These are phyloP conservation scores for Ceriops tagal DNA, from an alignment of 345 rosid species.

Conservation along the genomic window DNA sequence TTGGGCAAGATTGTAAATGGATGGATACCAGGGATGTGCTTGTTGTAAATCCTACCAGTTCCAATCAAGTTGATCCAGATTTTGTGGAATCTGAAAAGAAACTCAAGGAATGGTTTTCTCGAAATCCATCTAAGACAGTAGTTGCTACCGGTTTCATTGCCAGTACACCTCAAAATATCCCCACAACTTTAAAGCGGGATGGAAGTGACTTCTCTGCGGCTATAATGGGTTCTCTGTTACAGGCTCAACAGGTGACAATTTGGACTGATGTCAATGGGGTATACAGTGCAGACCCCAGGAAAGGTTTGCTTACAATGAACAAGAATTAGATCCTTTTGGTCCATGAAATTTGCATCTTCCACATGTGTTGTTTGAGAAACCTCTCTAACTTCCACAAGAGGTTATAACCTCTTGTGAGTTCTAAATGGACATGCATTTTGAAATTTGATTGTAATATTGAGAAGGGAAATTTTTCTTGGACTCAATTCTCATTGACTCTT, in stretches of 20 bases:
- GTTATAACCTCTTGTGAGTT: slow-evolving; percentile 1
- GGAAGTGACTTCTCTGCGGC: slow-evolving; percentile 99
- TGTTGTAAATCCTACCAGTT: slow-evolving; percentile 79
- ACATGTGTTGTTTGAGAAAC: not conserved
- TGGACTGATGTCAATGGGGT: slow-evolving; percentile 99
- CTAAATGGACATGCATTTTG: slow-evolving; percentile 9
- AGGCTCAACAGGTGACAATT: slow-evolving; percentile 83
- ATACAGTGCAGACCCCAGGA: slow-evolving; percentile 96
- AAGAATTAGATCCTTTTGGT: not conserved
- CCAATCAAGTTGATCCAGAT: slow-evolving; percentile 97
- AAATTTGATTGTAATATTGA: slow-evolving; percentile 12
- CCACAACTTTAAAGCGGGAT: slow-evolving; percentile 96
- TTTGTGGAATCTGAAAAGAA: slow-evolving; percentile 65
- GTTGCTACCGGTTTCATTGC: slow-evolving; percentile 98
- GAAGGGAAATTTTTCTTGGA: no score
- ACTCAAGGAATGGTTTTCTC: slow-evolving; percentile 79
- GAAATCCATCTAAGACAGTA: slow-evolving; percentile 53
- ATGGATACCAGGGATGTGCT: slow-evolving; percentile 98
- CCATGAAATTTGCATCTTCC: not conserved
- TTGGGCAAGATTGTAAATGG: slow-evolving; percentile 77
- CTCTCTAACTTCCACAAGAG: not conserved
- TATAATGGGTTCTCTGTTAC: slow-evolving; percentile 81
- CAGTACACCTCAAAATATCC: slow-evolving; percentile 88
- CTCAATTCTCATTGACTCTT: no score
- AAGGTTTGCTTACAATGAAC: slow-evolving; percentile 50